phyloP scores from a whole-genome alignment of 2,329 filamentous ascomycete genomes.

The Mycosphaerelloides madeirae region DNA sequence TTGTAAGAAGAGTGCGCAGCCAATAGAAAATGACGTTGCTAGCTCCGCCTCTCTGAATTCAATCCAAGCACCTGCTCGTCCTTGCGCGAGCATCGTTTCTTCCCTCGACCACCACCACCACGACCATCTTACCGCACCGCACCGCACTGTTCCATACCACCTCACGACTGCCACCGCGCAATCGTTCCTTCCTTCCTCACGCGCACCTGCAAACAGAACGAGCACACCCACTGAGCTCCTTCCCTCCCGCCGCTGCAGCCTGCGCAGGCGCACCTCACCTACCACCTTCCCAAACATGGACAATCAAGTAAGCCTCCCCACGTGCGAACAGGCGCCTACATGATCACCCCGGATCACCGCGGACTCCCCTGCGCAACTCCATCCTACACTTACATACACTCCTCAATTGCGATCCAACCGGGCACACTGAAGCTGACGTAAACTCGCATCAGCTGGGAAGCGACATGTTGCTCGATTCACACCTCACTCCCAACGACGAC shows the following conservation, averaged over 20 bases:
- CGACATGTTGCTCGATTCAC: conserved; percentile 60
- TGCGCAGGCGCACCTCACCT: conserved; percentile 14
- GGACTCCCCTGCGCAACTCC: too few species aligned
- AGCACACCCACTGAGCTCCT: conserved; percentile 2
- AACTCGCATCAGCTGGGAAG: conserved; percentile 47
- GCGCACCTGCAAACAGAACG: conserved; percentile 3
- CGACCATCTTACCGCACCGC: background rate
- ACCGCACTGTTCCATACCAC: too few species aligned
- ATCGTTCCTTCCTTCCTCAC: background rate
- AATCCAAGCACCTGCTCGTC: background rate
- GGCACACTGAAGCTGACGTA: conserved; percentile 20
- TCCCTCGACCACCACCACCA: background rate
- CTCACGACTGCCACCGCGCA: background rate
- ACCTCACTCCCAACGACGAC: conserved; percentile 37
- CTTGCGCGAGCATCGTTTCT: background rate
- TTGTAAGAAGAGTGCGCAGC: too few species aligned
- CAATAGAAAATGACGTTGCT: too few species aligned
- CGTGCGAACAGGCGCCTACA: too few species aligned
- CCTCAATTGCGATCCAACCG: background rate
- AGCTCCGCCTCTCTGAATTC: background rate
- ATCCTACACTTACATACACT: background rate
- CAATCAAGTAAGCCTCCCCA: conserved; percentile 10
- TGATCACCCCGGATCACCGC: background rate
- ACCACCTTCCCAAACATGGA: conserved; percentile 10
- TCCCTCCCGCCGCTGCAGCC: conserved; percentile 7